A percentile compares a stretch with the other conserved stretches of the same genome.
Conservation (phyloP, 352 stramenopile species). For the Phytophthora nicotianae region DNA sequence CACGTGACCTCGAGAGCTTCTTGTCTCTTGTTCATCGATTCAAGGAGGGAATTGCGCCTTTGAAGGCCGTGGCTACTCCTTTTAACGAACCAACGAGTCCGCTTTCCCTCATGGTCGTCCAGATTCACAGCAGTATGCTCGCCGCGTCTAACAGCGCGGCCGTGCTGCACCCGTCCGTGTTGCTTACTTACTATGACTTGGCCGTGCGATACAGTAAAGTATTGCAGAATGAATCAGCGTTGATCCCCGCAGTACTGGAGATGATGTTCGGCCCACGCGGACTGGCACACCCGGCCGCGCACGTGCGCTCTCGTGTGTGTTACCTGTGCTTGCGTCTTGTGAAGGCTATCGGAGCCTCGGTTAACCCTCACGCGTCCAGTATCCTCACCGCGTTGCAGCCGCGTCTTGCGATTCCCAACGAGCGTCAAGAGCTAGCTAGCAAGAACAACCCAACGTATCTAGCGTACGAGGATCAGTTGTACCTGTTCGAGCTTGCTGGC, state of each 20-base stretch:
- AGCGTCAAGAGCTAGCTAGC: constrained; percentile 40
- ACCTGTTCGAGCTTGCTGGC: constrained; percentile 86
- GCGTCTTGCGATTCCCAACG: constrained; percentile 59
- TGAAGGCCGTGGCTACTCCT: constrained; percentile 58
- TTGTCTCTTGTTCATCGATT: constrained; percentile 83
- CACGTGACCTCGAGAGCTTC: constrained; percentile 78
- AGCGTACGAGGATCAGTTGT: constrained; percentile 79
- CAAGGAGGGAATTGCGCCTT: constrained; percentile 75
- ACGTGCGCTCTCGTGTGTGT: constrained; percentile 82
- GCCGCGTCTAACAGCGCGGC: constrained; percentile 27
- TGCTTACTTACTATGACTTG: constrained; percentile 88
- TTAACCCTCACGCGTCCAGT: constrained; percentile 79
- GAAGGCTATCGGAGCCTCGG: constrained; percentile 67
- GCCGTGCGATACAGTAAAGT: constrained; percentile 77
- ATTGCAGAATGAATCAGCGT: constrained; percentile 64
- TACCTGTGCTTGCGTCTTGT: constrained; percentile 85
- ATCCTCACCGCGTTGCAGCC: constrained; percentile 72
- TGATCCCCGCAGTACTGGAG: constrained; percentile 74
- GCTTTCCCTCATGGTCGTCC: constrained; percentile 71
- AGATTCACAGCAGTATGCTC: constrained; percentile 73
- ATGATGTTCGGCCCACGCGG: constrained; percentile 83
- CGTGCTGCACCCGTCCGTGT: constrained; percentile 50
- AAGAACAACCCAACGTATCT: constrained; percentile 59
- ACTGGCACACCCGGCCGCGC: constrained; percentile 59
- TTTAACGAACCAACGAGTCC: constrained; percentile 70